Base-by-base conservation (phyloP, 2,329 filamentous ascomycete genomes). In the Diaporthe sp. region DNA sequence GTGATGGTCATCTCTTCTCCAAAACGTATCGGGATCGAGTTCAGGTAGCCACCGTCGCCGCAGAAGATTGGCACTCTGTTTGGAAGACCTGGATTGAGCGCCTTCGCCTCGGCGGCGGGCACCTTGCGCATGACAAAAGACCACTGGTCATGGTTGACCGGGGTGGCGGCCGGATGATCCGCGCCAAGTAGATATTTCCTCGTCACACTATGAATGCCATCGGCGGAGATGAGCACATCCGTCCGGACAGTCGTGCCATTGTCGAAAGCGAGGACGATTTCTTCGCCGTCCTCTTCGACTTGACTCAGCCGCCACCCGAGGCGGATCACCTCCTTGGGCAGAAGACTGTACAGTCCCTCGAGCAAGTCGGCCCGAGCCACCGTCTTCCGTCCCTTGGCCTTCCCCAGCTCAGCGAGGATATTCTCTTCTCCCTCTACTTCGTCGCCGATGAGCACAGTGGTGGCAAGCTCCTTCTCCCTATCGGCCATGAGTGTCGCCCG, bases 201-300 rank as follows among this genome's bases (percentile, higher is more conserved):
- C 2, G 85, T 83, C 49, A 80, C 80, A 37, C 84, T 85, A 49
- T 83, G 82, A 10, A 85, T 83, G 15, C 85, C 84, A 72, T 86
- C 85, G 13, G 83, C 84, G 1, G 83, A 84, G 58, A 86, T 78
- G 20, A 85, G 80, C 34, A 85, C 78, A 73, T 86, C 83, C 9
- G 76, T 82, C 10, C 73, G 51, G 25, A 74, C 77, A 47, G 60
- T 63, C n/a, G 3, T 31, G 39, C 60, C 60, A 31, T 63, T 63
- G 1, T 47, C 60, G 17, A 63, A 63, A 3, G 4, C 1, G 15
- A 63, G 60, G 25, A 15, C n/a, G 15, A 63, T 63, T 9, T 63
- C 60, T 63, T 15, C 25, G 15, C 60, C 60, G 25, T 63, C 39
- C 42, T 63, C 60, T 47, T 63, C 60, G 39, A 63, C 39, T 63